Percentiles rank a stretch among this genome's conserved stretches.
phyloP scores from a whole-genome alignment of 805 yeast species.

The Deakozyma indianensis region DNA sequence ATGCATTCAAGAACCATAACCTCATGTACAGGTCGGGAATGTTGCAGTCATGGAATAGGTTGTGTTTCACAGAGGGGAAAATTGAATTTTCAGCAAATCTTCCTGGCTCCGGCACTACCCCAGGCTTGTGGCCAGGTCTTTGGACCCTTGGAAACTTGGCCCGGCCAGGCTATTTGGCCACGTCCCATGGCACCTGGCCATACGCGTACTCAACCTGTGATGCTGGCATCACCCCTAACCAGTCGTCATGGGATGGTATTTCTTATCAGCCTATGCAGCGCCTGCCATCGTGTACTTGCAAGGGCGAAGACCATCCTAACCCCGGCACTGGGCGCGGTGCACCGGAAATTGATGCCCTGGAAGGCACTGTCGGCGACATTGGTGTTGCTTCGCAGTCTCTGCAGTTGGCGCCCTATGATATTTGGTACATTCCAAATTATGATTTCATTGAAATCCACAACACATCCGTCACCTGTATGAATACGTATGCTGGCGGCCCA shows the following conservation, averaged over 20 bases:
- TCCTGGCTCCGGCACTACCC: conserved; percentile 63
- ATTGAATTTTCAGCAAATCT: conserved; percentile 63
- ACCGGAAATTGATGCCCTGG: conserved; percentile 86
- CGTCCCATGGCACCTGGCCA: conserved; percentile 94
- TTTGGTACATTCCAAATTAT: conserved; percentile 90
- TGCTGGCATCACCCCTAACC: conserved; percentile 90
- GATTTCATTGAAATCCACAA: conserved; percentile 63
- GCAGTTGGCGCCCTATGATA: conserved; percentile 87
- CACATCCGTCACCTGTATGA: conserved; percentile 57
- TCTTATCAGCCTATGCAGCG: conserved; percentile 78
- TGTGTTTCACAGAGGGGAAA: conserved; percentile 77
- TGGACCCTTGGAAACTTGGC: conserved; percentile 93
- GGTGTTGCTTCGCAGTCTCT: conserved; percentile 85
- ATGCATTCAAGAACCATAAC: conserved; percentile 68
- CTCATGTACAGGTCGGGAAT: conserved; percentile 78
- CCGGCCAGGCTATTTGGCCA: conserved; percentile 77
- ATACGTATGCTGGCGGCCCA: conserved; percentile 85
- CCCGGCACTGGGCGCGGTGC: conserved; percentile 85
- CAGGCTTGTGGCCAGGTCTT: conserved; percentile 93
- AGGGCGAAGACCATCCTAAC: conserved; percentile 77
- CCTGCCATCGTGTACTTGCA: conserved; percentile 64
- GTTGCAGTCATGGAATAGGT: conserved; percentile 84
- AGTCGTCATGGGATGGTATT: conserved; percentile 79
- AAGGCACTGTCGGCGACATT: conserved; percentile 47
- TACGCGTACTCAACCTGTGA: conserved; percentile 78